Evolutionary conservation across 2,329 filamentous ascomycete genomes (phyloP).

Genomic region (Nemania sp.): DNA sequence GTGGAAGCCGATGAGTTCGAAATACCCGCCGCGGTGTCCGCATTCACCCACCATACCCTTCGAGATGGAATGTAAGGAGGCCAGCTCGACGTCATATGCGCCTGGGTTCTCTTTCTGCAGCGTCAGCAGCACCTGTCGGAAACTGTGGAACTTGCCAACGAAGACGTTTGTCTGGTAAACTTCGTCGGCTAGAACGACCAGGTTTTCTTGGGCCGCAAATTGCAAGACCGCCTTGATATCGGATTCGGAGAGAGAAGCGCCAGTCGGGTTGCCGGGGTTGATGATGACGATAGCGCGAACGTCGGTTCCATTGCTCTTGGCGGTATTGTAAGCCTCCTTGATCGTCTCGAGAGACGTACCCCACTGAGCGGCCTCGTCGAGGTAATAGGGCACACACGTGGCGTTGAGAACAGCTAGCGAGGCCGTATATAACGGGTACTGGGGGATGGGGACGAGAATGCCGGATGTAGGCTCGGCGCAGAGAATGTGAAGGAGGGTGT

Average conservation of each 20-base stretch:
- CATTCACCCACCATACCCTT: slow-evolving; percentile 99
- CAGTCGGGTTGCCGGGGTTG: slow-evolving; percentile 97
- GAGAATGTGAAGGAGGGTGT: slow-evolving; percentile 88
- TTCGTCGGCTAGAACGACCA: slow-evolving; percentile 93
- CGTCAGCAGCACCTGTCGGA: slow-evolving; percentile 85
- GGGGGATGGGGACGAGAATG: slow-evolving; percentile 91
- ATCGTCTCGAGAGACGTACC: slow-evolving; percentile 85
- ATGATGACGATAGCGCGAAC: slow-evolving; percentile 95
- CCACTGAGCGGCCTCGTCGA: slow-evolving; percentile 87
- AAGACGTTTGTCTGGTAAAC: slow-evolving; percentile 99
- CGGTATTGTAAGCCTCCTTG: slow-evolving; percentile 72
- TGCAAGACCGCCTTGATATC: slow-evolving; percentile 87
- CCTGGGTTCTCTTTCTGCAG: slow-evolving; percentile 76
- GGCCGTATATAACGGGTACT: slow-evolving; percentile 97
- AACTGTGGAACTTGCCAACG: slow-evolving; percentile 88
- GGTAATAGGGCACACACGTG: slow-evolving; percentile 86
- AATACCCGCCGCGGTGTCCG: slow-evolving; percentile 96
- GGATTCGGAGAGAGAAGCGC: slow-evolving; percentile 76
- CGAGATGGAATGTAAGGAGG: slow-evolving; percentile 88
- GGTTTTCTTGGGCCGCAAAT: slow-evolving; percentile 80
- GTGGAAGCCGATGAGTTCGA: slow-evolving; percentile 92
- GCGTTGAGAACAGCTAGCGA: slow-evolving; percentile 86
- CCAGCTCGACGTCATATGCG: slow-evolving; percentile 88
- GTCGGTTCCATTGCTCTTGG: slow-evolving; percentile 76
- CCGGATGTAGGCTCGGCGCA: slow-evolving; percentile 77